Evolutionary conservation across 2,329 filamentous ascomycete species (phyloP), one percentile per base, ranked within the genome.

Genomic region (Xylariaceae sp.): DNA sequence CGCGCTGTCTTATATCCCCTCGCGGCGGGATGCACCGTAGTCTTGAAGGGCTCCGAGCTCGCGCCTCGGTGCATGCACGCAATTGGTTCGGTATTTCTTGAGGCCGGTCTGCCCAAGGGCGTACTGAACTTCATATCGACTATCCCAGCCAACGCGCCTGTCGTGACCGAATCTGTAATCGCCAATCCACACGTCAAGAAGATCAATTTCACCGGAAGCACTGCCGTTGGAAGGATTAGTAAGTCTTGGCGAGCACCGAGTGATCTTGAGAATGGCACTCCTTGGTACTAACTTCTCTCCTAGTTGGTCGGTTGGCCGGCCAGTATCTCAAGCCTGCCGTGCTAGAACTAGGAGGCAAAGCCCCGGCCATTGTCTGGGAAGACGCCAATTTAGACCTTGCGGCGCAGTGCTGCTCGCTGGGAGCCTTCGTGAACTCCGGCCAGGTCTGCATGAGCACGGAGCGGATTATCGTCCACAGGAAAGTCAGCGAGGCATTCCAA

Each of bases 391-490:
- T 89, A 41, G 75, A 84, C 18, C 76, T 78, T 37, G 85, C 86
- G 1, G 86, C 83, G 0, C 70, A 75, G 51, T 76, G 79, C 55
- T 81, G 80, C 53, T 76, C 79, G 0, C 67, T 81, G 5, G 85
- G 84, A 9, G 76, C 83, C 0, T 85, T 87, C 64, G 63, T 85
- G 56, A 79, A 86, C 62, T 74, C 72, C 15, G 85, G 85, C 1
- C 85, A 88, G 72, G 78, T 87, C 42, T 88, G 85, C 71, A 87
- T 87, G 84, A 77, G 80, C 5, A 87, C 84, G 0, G 85, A 87
- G 67, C 77, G 80, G n/a, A 82, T 86, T 55, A 67, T 86, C n/a
- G 80, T 86, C 21, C 78, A 85, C 67, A 75, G 75, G 50, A 72
- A 72, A 36, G 71, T 87, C 52, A 73, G 74, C 49, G 72, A 74